These are phyloP conservation scores for Andalucia godoyi DNA, from an alignment of 78 protist genomes.

Conservation along the genomic window DNA sequence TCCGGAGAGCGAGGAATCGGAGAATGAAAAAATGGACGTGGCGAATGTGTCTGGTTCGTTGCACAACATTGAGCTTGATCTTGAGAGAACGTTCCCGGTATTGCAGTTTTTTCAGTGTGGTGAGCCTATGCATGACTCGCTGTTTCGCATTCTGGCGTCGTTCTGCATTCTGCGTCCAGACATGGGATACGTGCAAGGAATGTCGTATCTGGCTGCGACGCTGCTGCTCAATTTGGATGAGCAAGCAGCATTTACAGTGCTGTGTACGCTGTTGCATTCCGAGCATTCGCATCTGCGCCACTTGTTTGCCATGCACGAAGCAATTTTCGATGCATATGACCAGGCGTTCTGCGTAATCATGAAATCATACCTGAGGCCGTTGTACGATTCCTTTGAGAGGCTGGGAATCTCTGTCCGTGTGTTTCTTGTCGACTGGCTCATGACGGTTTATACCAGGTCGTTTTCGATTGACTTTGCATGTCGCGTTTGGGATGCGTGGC, in stretches of 20 bases:
- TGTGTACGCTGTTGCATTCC: conserved; percentile 60
- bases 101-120: conserved; percentile 1
- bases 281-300: conserved; percentile 11
- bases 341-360: background rate
- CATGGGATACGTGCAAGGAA: conserved; percentile 88
- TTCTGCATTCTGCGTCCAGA: conserved; percentile 74
- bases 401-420: conserved; percentile 37
- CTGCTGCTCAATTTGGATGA: conserved; percentile 62
- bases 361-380: background rate
- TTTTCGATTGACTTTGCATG: conserved; percentile 63
- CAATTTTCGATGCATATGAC: background rate
- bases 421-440: conserved; percentile 71
- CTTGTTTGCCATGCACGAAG: background rate
- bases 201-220: conserved; percentile 84
- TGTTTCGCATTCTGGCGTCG: conserved; percentile 49
- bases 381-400: background rate
- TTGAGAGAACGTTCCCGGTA: background rate
- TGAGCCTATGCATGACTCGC: conserved; percentile 17
- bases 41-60: background rate
- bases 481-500: conserved; percentile 63
- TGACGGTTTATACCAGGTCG: conserved; percentile 59
- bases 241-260: conserved; percentile 50
- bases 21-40: background rate
- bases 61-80: background rate
- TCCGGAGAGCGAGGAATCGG: conserved; percentile 1